These are phyloP conservation scores for Xanthoconium separans DNA, from an alignment of 1,284 basidiomycete genomes.

Conservation along the genomic window DNA sequence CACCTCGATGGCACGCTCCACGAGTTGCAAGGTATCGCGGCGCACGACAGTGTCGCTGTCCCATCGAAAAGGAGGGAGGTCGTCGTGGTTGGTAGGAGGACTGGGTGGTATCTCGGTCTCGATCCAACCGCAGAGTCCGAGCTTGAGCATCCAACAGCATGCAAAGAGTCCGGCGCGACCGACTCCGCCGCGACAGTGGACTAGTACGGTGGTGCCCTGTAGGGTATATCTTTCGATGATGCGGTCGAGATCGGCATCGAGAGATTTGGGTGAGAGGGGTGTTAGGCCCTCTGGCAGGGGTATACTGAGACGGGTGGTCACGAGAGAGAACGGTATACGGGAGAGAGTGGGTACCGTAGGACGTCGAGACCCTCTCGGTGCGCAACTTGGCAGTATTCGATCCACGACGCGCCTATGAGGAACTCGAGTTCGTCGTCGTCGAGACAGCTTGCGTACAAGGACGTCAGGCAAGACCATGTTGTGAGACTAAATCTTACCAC, in stretches of 20 bases:
- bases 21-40: slow-evolving; percentile 57
- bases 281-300: slow-evolving; percentile 92
- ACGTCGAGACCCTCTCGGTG: slow-evolving; percentile 72
- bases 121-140: slow-evolving; percentile 81
- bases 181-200: slow-evolving; percentile 94
- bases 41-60: slow-evolving; percentile 30
- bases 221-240: slow-evolving; percentile 79
- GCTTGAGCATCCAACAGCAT: slow-evolving; percentile 90
- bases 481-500: slow-evolving; percentile 50
- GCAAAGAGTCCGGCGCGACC: slow-evolving; percentile 93
- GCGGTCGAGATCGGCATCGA: slow-evolving; percentile 72
- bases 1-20: slow-evolving; percentile 73
- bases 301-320: slow-evolving; percentile 46
- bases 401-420: slow-evolving; percentile 78
- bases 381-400: slow-evolving; percentile 69
- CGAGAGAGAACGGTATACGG: neutral
- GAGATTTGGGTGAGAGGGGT: slow-evolving; percentile 60
- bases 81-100: slow-evolving; percentile 4
- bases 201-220: slow-evolving; percentile 72
- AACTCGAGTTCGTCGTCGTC: slow-evolving; percentile 85
- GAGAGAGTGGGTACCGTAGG: slow-evolving; percentile 43
- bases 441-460: slow-evolving; percentile 59
- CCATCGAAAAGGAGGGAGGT: slow-evolving; percentile 9
- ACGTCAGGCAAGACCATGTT: neutral
- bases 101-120: slow-evolving; percentile 25